These are phyloP conservation scores for Scenedesmus sp. DNA, from an alignment of 163 green algal species.

Conservation along the genomic window DNA sequence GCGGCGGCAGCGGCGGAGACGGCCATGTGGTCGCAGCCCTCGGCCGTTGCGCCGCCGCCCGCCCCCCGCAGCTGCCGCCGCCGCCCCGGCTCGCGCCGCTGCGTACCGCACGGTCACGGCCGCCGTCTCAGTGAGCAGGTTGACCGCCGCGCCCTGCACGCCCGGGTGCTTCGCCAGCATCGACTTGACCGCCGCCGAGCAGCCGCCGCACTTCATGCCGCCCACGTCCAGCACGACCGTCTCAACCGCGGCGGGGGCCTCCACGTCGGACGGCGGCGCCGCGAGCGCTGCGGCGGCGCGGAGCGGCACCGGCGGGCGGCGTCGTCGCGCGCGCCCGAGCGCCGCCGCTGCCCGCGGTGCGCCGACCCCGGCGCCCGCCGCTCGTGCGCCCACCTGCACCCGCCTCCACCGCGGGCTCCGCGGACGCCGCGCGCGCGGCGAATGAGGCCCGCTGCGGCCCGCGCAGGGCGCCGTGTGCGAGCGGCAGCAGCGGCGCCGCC, in stretches of 20 bases:
- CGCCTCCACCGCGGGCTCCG: too few relatives aligned
- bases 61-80: constrained; percentile 44
- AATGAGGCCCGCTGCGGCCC: too few relatives aligned
- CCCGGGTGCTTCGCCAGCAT: constrained; percentile 63
- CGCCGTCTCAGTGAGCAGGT: constrained; percentile 70
- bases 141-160: constrained; percentile 53
- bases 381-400: too few relatives aligned
- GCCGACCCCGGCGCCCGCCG: too few relatives aligned
- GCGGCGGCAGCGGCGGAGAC: neutral
- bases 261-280: too few relatives aligned
- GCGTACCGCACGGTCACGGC: constrained; percentile 52
- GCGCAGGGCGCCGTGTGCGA: too few relatives aligned
- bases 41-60: neutral
- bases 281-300: neutral
- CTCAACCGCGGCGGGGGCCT: constrained; percentile 17
- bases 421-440: too few relatives aligned
- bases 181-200: constrained; percentile 74
- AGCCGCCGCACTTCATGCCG: constrained; percentile 89
- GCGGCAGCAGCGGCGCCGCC: too few relatives aligned
- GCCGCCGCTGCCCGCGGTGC: too few relatives aligned
- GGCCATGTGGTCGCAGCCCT: neutral
- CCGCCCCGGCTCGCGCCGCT: neutral
- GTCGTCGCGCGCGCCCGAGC: too few relatives aligned
- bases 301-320: too few relatives aligned
- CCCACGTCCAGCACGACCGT: constrained; percentile 66